Evolutionary conservation across 2,329 filamentous ascomycete species (phyloP), one percentile per base, ranked within the genome.

Genomic region (Penicillium sp.): DNA sequence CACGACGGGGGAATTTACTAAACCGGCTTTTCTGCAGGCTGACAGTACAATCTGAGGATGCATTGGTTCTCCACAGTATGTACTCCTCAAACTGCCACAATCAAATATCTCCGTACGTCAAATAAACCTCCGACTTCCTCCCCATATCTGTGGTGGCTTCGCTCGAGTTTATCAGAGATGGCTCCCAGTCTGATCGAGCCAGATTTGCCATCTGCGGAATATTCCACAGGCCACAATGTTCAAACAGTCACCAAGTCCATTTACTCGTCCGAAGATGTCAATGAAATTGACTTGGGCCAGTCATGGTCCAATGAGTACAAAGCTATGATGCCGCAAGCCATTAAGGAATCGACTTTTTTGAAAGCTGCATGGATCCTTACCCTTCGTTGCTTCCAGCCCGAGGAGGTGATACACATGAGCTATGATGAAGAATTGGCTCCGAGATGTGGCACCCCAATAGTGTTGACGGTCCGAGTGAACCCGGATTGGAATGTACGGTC

Each of bases 281-380:
- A 6, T n/a, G 14, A 37, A 37, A 7, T 37, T 37, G 14, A 37
- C 13, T n/a, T 37, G 33, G 33, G 7, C 33, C 33, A 37, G 33
- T 37, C 14, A 16, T 37, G 33, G 33, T n/a, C 33, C 33, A n/a
- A 6, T n/a, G 33, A 5, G 8, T 7, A 37, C 33, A 5, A 5
- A 5, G 16, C 2, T 37, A 8, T 37, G 3, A 3, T 9, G 33
- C 6, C 16, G 16, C 33, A 31, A 5, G 29, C 33, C 11, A 37
- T 37, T 16, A 37, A 37, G 21, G 37, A 16, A 11, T 52, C 39
- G 22, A 22, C 39, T 19, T 33, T 29, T 31, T 31, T 52, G 24
- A 52, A 52, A 43, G 49, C 49, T 11, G 49, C 49, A 31, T 52
- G 49, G 49, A 45, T 52, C 19, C 49, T 52, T 31, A 52, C 49